Evolutionary conservation across 352 stramenopile species (phyloP).

Genomic region (Blastocystis sp.): DNA sequence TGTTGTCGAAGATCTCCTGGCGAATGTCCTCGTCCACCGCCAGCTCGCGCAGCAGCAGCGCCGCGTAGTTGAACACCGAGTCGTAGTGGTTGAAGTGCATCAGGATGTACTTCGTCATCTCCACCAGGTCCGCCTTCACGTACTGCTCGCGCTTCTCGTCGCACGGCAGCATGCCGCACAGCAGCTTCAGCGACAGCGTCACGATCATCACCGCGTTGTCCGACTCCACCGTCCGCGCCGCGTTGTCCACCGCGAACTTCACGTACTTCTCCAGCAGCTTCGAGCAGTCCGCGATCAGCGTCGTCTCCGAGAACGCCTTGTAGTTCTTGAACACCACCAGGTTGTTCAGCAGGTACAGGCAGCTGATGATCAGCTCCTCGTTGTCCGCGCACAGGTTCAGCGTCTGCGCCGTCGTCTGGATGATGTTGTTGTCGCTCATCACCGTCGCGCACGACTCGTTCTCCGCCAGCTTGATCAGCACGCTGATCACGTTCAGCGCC

Average conservation of each 20-base stretch:
- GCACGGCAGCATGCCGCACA: conserved; percentile 48
- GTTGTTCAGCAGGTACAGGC: conserved; percentile 70
- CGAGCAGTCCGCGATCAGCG: conserved; percentile 42
- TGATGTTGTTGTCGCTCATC: conserved; percentile 60
- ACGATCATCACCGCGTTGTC: conserved; percentile 48
- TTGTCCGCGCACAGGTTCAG: conserved; percentile 48
- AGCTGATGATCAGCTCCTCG: conserved; percentile 40
- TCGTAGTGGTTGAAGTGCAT: conserved; percentile 57
- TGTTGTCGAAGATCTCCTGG: conserved; percentile 73
- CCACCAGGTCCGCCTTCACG: conserved; percentile 48
- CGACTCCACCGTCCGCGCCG: conserved; percentile 19
- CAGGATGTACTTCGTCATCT: conserved; percentile 72
- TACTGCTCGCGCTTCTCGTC: conserved; percentile 49
- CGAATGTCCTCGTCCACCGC: conserved; percentile 62
- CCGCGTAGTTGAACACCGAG: conserved; percentile 67
- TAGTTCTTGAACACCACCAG: conserved; percentile 44
- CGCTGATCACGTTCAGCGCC: conserved; percentile 70
- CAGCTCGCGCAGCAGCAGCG: conserved; percentile 59
- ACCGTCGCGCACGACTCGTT: conserved; percentile 55
- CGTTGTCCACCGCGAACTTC: conserved; percentile 45
- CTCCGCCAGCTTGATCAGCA: conserved; percentile 70
- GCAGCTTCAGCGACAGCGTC: conserved; percentile 58
- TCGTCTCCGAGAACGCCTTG: conserved; percentile 62
- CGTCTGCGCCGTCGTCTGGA: conserved; percentile 65
- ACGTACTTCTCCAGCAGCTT: conserved; percentile 61